A percentile compares a stretch with the other conserved stretches of the same genome.
These are phyloP conservation scores for Dichomitus squalens DNA, from an alignment of 1,284 basidiomycete genomes.

Conservation along the genomic window DNA sequence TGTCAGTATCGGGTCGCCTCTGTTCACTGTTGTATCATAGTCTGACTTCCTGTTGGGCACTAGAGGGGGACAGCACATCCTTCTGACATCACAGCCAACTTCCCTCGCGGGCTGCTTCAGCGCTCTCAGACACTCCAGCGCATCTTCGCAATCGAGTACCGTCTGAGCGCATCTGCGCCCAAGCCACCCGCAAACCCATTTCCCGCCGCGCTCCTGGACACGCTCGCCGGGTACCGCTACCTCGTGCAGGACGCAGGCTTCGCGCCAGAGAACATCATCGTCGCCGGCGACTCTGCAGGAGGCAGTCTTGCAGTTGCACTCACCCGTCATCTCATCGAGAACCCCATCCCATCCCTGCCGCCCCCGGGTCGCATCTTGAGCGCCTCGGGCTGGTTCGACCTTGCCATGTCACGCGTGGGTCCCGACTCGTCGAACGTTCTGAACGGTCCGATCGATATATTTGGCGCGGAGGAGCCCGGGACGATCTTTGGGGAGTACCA, in stretches of 20 bases:
- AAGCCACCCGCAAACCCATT: slow-evolving; percentile 38
- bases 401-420: slow-evolving; percentile 40
- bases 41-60: no score
- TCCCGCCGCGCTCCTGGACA: slow-evolving; percentile 52
- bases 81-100: slow-evolving; percentile 18
- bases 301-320: slow-evolving; percentile 70
- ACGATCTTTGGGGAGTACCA: slow-evolving; percentile 11
- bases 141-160: slow-evolving; percentile 37
- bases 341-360: slow-evolving; percentile 34
- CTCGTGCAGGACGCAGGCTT: slow-evolving; percentile 42
- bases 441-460: slow-evolving; percentile 18
- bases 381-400: slow-evolving; percentile 61
- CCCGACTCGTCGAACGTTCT: slow-evolving; percentile 31
- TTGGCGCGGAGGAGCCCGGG: slow-evolving; percentile 3
- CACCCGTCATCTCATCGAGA: slow-evolving; percentile 44
- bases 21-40: no score
- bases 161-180: slow-evolving; percentile 29
- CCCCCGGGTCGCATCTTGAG: slow-evolving; percentile 45
- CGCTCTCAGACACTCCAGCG: slow-evolving; percentile 19
- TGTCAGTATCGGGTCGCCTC: slow-evolving; percentile 28
- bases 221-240: slow-evolving; percentile 47
- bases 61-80: slow-evolving; percentile 36
- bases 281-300: slow-evolving; percentile 59
- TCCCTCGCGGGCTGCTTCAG: slow-evolving; percentile 18
- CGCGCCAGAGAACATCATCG: slow-evolving; percentile 44